phyloP scores from a whole-genome alignment of 768 basidiomycete genomes.

The Suillus spraguei region DNA sequence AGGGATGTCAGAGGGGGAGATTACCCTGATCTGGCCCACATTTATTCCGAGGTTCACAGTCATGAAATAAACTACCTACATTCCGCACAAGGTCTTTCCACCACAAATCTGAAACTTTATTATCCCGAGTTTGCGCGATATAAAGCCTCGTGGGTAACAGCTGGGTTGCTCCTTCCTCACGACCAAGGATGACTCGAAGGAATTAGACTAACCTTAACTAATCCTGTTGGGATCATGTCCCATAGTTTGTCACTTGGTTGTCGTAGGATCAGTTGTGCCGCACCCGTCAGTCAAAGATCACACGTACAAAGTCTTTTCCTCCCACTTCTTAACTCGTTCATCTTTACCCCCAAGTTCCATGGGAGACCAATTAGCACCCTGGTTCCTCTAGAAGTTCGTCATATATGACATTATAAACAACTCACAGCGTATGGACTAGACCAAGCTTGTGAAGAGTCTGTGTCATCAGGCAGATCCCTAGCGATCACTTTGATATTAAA shows the following conservation, averaged over 20 bases:
- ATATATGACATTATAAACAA: slow-evolving; percentile 5
- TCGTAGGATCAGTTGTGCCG: slow-evolving; percentile 13
- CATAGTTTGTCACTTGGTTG: slow-evolving; percentile 45
- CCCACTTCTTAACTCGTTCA: slow-evolving; percentile 38
- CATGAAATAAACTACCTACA: slow-evolving; percentile 29
- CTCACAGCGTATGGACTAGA: slow-evolving; percentile 55
- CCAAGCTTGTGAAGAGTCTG: slow-evolving; percentile 44
- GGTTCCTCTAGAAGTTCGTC: neutral
- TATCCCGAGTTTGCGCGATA: slow-evolving; percentile 17
- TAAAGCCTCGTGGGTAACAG: slow-evolving; percentile 41
- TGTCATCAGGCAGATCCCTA: slow-evolving; percentile 39
- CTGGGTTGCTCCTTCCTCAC: slow-evolving; percentile 25
- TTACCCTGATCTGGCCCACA: slow-evolving; percentile 32
- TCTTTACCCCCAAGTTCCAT: slow-evolving; percentile 40
- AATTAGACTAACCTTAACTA: slow-evolving; percentile 37
- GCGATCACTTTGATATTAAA: slow-evolving; percentile 33
- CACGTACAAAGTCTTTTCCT: slow-evolving; percentile 46
- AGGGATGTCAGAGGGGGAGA: slow-evolving; percentile 38
- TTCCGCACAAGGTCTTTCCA: slow-evolving; percentile 42
- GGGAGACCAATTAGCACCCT: slow-evolving; percentile 54
- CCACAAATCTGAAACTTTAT: slow-evolving; percentile 33
- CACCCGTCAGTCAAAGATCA: neutral
- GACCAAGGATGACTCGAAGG: neutral
- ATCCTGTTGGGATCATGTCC: slow-evolving; percentile 46
- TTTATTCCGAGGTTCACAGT: neutral